Base-by-base conservation (phyloP, 139 green algal genomes). In the Asterochloris erici region DNA sequence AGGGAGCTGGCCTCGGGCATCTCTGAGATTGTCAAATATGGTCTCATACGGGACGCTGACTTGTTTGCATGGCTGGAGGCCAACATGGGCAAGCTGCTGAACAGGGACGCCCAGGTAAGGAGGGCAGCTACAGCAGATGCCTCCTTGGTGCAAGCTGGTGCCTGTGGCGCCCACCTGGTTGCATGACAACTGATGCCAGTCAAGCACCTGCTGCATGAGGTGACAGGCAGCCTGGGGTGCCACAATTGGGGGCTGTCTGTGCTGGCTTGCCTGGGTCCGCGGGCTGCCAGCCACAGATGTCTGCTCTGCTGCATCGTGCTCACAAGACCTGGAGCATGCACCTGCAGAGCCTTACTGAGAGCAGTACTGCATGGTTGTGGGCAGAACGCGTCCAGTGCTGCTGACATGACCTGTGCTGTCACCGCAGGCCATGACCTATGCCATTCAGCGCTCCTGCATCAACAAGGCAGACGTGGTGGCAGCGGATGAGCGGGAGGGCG, bases 21-120 rank as follows among this genome's bases (percentile, higher is more conserved):
- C n/a, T 95, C 92, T 64, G 97, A 99, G 88, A 93, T 99, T 61
- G 89, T 99, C 74, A 99, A 99, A 91, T 99, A 99, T 74, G 97
- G 97, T 6, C 91, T 99, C 23, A 99, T 99, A 81, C 84, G 94
- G 1, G 97, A 99, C 78, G 93, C 95, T 0, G 75, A 85, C 11
- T 91, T 99, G 64, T 99, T 99, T 74, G 91, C 91, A 63, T 99
- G 97, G 97, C 90, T 98, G 82, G 97, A 98, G 85, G 77, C 29
- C 10, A 98, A 98, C 88, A 94, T 98, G 85, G 91, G 96, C n/a
- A 81, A 73, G 26, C 90, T 99, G 27, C 74, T 99, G 68, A 86
- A 86, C 9, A 87, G 94, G 16, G 97, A 99, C 81, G 83, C 82
- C 12, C 78, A 88, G 87, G 87, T 90, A 27, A 1, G 62, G 29